Evolutionary conservation across 768 basidiomycete genomes (phyloP), one percentile per base, ranked within the genome.

Genomic region (Boletus sp.): DNA sequence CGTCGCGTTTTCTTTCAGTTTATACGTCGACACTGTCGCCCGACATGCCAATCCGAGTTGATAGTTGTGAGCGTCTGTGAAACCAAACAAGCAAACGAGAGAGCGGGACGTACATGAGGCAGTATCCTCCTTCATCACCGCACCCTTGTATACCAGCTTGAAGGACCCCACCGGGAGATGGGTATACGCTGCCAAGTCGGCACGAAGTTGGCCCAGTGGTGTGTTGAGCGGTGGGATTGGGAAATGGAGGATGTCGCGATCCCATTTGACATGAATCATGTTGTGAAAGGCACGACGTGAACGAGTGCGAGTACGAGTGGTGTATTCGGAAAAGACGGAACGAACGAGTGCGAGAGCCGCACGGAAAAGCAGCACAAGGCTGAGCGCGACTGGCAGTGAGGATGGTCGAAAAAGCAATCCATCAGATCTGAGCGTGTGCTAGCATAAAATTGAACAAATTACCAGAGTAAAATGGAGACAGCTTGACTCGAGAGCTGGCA

Each of bases 121-220:
- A 54, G 73, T 67, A 67, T 93, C 85, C 67, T 96, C 92, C 61
- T 86, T 88, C 81, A 98, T 88, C 70, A 97, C 82, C 2, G 91
- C 93, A 37, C 96, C 96, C 43, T 88, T 83, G 73, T 89, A 86
- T 58, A 98, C 84, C 64, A 98, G 80, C 69, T 93, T 92, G 79
- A 97, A 91, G 29, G 81, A 80, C 59, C 79, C 64, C 29, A 72
- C 69, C 0, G 87, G 82, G 13, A 98, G 79, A 50, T 85, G 84
- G 3, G 90, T 94, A 64, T 87, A 83, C 6, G 85, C 79, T 14
- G 90, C 85, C 47, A 97, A 74, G 21, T 79, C 76, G 4, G 76
- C 60, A 37, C 88, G 80, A 48, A 95, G 70, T 8, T 72, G 71
- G 25, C 75, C 74, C 44, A 94, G 79, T 13, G 79, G 79, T 0